Conservation (phyloP, 139 green algal genomes). For the Pleodorina starrii region DNA sequence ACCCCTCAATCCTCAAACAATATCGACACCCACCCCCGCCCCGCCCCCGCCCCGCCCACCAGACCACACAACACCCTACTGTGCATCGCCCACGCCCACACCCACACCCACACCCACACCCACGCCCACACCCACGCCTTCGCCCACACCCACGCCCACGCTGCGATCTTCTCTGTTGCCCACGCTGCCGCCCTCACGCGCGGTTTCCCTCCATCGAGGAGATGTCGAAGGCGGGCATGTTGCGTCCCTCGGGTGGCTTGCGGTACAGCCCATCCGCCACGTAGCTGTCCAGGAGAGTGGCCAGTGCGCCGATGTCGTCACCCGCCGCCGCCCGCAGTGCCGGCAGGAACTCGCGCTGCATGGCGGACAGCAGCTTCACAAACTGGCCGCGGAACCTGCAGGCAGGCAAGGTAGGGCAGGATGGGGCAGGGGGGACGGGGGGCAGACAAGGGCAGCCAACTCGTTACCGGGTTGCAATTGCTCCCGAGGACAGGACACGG, state of each 20-base stretch:
- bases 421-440: too few species aligned
- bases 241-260: slow-evolving; percentile 65
- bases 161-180: too few species aligned
- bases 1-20: too few species aligned
- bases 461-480: too few species aligned
- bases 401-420: too few species aligned
- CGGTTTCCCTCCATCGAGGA: slow-evolving; percentile 42
- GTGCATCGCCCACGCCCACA: too few species aligned
- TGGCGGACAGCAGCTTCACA: slow-evolving; percentile 71
- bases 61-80: too few species aligned
- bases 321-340: slow-evolving; percentile 51
- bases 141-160: background rate
- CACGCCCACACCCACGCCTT: background rate
- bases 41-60: too few species aligned
- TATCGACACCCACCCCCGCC: too few species aligned
- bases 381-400: slow-evolving; percentile 70
- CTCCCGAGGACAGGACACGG: too few species aligned
- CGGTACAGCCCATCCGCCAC: slow-evolving; percentile 54
- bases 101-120: too few species aligned
- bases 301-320: slow-evolving; percentile 56
- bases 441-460: too few species aligned
- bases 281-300: slow-evolving; percentile 68
- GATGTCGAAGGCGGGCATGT: slow-evolving; percentile 71
- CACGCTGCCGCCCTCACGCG: background rate
- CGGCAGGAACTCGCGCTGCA: slow-evolving; percentile 67